Conservation (phyloP, 495 filamentous ascomycete genomes). For the Tirmania nivea region DNA sequence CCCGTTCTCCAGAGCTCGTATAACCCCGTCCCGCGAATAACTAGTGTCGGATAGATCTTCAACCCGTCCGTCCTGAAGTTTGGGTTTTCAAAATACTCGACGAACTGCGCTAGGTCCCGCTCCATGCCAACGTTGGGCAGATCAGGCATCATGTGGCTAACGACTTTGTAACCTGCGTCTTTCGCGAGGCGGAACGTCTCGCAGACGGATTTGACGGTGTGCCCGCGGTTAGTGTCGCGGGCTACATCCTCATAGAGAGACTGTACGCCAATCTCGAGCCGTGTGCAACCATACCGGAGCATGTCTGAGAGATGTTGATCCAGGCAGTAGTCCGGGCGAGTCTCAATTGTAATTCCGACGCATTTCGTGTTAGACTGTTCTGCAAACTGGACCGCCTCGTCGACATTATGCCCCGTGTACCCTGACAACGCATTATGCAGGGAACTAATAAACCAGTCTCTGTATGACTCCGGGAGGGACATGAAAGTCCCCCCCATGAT, state of each 20-base stretch:
- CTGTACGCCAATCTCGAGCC: conserved; percentile 86
- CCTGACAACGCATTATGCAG: conserved; percentile 90
- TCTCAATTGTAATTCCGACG: conserved; percentile 45
- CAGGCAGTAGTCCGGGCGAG: conserved; percentile 85
- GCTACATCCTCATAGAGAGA: conserved; percentile 98
- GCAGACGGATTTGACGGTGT: conserved; percentile 82
- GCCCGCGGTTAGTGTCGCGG: conserved; percentile 86
- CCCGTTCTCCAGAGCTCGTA: conserved; percentile 97
- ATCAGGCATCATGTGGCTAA: conserved; percentile 99
- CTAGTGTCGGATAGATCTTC: conserved; percentile 94
- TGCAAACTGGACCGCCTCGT: conserved; percentile 63
- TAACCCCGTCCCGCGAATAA: conserved; percentile 88
- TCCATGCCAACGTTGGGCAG: conserved; percentile 97
- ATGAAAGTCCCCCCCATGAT: conserved; percentile 99
- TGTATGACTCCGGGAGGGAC: conserved; percentile 72
- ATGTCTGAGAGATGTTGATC: conserved; percentile 79
- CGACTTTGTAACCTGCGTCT: conserved; percentile 95
- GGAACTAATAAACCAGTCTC: conserved; percentile 81
- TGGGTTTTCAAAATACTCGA: conserved; percentile 62
- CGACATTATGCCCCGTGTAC: conserved; percentile 74
- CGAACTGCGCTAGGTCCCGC: conserved; percentile 85
- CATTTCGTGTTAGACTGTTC: conserved; percentile 40
- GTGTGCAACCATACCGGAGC: conserved; percentile 90
- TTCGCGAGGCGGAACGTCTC: conserved; percentile 90
- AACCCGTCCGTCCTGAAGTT: conserved; percentile 92